Conservation (phyloP, 1,284 basidiomycete genomes). For the Cutaneotrichosporon daszewskae region DNA sequence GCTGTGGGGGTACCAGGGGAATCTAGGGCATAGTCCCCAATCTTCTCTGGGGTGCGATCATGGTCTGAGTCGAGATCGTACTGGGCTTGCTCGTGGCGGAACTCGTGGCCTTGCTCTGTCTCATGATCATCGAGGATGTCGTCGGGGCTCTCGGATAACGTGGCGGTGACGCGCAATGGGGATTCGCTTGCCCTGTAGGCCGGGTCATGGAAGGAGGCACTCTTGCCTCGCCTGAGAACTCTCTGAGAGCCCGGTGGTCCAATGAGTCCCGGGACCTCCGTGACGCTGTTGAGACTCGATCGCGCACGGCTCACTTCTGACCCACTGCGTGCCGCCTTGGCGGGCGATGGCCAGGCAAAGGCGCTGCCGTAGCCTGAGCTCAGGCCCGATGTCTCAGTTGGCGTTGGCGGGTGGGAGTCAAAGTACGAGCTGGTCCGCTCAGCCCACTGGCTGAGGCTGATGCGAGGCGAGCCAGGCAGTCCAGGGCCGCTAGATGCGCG, state of each 20-base stretch:
- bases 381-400: neutral
- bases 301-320: neutral
- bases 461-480: slow-evolving; percentile 23
- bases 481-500: slow-evolving; percentile 13
- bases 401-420: slow-evolving; percentile 15
- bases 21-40: too few relatives aligned
- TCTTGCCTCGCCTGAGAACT: slow-evolving; percentile 20
- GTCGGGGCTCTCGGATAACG: slow-evolving; percentile 1
- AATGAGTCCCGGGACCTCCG: neutral
- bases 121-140: neutral
- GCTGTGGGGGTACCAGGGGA: too few relatives aligned
- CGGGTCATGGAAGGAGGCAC: slow-evolving; percentile 19
- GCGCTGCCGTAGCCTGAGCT: slow-evolving; percentile 1
- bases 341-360: neutral
- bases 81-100: neutral
- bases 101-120: neutral
- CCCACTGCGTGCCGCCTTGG: neutral
- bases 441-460: slow-evolving; percentile 37
- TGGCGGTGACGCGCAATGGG: neutral
- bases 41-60: too few relatives aligned
- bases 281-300: neutral
- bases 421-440: slow-evolving; percentile 19
- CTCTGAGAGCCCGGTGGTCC: too few relatives aligned
- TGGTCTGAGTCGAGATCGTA: neutral
- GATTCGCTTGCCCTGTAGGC: neutral